Base-by-base conservation (phyloP, 495 filamentous ascomycete genomes). In the Neurospora sp. region DNA sequence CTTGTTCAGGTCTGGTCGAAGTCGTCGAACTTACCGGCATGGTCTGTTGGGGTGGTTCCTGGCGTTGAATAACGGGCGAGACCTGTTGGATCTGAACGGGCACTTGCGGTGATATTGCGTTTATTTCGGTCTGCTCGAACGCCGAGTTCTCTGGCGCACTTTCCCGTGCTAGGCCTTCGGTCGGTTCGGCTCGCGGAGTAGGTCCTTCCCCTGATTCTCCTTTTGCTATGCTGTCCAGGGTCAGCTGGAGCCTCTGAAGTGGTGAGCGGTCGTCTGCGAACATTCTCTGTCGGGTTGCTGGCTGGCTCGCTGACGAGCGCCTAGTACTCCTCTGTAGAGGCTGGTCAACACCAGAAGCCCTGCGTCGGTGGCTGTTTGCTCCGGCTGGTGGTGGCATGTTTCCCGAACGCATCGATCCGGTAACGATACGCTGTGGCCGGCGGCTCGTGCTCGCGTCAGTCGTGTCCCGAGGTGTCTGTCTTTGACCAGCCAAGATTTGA, bases 201-300 rank as follows among this genome's bases (percentile, higher is more conserved):
- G 54, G 54, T 66, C 54, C 54, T 35, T 66, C 73, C 92, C 87
- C 79, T 93, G 97, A 78, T 97, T 94, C 77, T 96, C 93, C 80
- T 97, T 97, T 66, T 79, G 90, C 96, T 76, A 97, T 94, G 79
- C 92, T 93, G 79, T 89, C 90, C 72, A 98, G 85, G 71, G 93
- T 94, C 46, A 91, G 88, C 83, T 98, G 96, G 71, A 99, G 89
- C 81, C 90, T 94, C 80, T 98, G 96, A 31, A 99, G 84, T 40
- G 96, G 96, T 69, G 94, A 97, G 70, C 92, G 89, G 78, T 94
- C 91, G 31, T 89, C 86, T 71, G 93, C 92, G 83, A 89, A 92
- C 77, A 84, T 82, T 83, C 82, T 86, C 14, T 80, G 78, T 38
- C 81, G 82, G 27, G 75, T 79, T 27, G 76, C 59, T 41, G 75